These are phyloP conservation scores for Barbatosphaeria neglecta DNA, from an alignment of 495 filamentous ascomycete species.

Conservation along the genomic window DNA sequence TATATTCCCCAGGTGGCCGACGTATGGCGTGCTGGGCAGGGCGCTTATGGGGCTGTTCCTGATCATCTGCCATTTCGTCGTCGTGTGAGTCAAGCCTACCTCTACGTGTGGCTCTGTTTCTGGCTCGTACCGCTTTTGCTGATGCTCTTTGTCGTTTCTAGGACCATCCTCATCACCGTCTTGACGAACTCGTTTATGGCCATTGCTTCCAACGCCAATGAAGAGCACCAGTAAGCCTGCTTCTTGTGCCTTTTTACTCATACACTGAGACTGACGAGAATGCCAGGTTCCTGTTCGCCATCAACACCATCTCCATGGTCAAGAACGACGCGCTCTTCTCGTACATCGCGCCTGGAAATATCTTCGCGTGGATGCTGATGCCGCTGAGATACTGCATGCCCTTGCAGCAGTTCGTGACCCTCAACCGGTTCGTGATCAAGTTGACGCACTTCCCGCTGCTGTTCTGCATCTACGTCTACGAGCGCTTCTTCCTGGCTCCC, in stretches of 20 bases:
- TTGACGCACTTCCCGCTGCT: constrained; percentile 78
- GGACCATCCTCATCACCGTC: constrained; percentile 82
- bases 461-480: constrained; percentile 76
- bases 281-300: constrained; percentile 68
- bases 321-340: constrained; percentile 91
- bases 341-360: constrained; percentile 79
- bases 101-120: background rate
- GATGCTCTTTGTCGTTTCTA: constrained; percentile 4
- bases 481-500: constrained; percentile 58
- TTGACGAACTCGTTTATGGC: constrained; percentile 90
- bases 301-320: constrained; percentile 92
- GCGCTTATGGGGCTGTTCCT: constrained; percentile 67
- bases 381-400: constrained; percentile 69
- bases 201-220: constrained; percentile 80
- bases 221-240: constrained; percentile 65
- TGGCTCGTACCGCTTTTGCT: background rate
- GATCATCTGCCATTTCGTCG: constrained; percentile 86
- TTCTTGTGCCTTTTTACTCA: background rate
- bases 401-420: constrained; percentile 62
- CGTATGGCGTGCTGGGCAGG: constrained; percentile 68
- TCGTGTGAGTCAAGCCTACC: constrained; percentile 43
- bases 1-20: constrained; percentile 51
- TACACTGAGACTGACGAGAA: constrained; percentile 5
- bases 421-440: constrained; percentile 84
- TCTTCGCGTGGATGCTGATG: constrained; percentile 75